Evolutionary conservation across 331 rosid species (phyloP).

Genomic region (Acacia pycnantha): DNA sequence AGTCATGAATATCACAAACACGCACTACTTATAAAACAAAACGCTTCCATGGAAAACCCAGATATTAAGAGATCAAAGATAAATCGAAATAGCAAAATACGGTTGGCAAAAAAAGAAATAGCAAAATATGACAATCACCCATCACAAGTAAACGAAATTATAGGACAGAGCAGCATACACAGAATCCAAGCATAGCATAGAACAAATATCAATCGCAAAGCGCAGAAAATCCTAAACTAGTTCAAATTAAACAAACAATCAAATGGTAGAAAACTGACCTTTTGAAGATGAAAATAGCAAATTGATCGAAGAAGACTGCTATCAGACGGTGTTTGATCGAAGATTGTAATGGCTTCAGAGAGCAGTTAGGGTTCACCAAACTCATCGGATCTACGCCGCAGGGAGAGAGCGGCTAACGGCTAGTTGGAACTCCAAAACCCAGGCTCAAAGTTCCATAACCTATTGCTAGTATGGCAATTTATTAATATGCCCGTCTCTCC

Average conservation of each 20-base stretch:
- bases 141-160: not conserved
- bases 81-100: not conserved
- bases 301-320: slow-evolving; percentile 29
- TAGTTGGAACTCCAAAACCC: not conserved
- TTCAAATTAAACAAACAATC: not conserved
- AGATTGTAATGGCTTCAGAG: not conserved
- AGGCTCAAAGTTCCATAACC: not conserved
- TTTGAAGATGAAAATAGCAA: not conserved
- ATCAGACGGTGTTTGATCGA: not conserved
- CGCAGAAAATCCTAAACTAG: not conserved
- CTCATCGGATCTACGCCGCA: slow-evolving; percentile 90
- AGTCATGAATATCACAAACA: not conserved
- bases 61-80: not conserved
- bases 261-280: slow-evolving; percentile 20
- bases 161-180: not conserved
- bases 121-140: not conserved
- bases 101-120: too few species aligned
- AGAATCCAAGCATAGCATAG: slow-evolving; percentile 19
- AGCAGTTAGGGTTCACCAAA: slow-evolving; percentile 60
- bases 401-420: not conserved
- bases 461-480: not conserved
- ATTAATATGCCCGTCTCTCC: slow-evolving; percentile 34
- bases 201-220: not conserved
- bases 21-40: not conserved
- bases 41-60: not conserved